A percentile compares a stretch with the other conserved stretches of the same genome.
phyloP scores from a whole-genome alignment of 2,329 filamentous ascomycete genomes.

The Trichophyton mentagrophytes region DNA sequence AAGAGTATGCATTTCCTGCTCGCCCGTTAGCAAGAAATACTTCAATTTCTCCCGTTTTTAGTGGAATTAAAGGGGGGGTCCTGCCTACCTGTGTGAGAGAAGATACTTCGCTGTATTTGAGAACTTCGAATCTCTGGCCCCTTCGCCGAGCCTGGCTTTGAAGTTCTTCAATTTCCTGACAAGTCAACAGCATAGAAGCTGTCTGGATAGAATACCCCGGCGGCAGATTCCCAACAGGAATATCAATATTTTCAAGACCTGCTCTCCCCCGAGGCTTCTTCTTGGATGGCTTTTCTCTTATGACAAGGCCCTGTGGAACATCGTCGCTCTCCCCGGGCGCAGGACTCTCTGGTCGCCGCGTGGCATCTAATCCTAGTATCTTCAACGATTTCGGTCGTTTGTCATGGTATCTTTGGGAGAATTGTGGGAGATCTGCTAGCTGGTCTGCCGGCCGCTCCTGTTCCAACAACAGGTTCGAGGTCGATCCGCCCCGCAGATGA shows the following conservation, averaged over 20 bases:
- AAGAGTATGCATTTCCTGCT: slow-evolving; percentile 57
- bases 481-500: not conserved
- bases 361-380: not conserved
- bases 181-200: slow-evolving; percentile 7
- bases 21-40: not conserved
- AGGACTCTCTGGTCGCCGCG: not conserved
- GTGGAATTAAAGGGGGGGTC: not conserved
- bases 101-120: slow-evolving; percentile 18
- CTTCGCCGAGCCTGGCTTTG: slow-evolving; percentile 17
- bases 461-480: not conserved
- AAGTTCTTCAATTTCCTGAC: slow-evolving; percentile 16
- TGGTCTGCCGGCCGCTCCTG: not conserved
- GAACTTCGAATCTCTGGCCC: slow-evolving; percentile 18
- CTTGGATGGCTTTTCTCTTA: not conserved
- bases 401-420: not conserved
- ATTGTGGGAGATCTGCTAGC: not conserved
- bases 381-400: not conserved
- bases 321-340: not conserved
- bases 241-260: not conserved
- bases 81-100: slow-evolving; percentile 18
- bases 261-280: not conserved
- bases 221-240: not conserved
- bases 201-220: not conserved
- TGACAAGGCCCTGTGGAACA: not conserved
- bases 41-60: not conserved